These are phyloP conservation scores for Histomonas meleagridis DNA, from an alignment of 208 protist species.

Conservation along the genomic window DNA sequence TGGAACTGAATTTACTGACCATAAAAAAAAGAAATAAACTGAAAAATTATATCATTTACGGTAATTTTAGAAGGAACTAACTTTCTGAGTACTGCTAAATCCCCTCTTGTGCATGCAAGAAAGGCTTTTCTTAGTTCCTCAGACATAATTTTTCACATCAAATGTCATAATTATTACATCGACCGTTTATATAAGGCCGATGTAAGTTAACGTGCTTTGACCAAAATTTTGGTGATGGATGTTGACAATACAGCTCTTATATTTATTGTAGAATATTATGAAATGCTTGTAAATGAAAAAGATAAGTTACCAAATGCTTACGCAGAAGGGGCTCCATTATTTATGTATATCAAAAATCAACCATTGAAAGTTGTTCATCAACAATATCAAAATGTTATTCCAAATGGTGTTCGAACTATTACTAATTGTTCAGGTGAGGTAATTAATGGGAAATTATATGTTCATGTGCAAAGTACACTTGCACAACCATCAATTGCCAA, in stretches of 20 bases:
- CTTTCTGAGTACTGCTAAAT: conserved; percentile 2
- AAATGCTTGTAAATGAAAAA: not conserved
- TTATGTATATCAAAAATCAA: not conserved
- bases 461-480: not conserved
- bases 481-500: not conserved
- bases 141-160: too few relatives aligned
- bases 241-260: not conserved
- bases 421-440: not conserved
- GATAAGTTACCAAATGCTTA: not conserved
- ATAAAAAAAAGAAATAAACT: not conserved
- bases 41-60: conserved; percentile 10
- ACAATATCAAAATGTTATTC: not conserved
- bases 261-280: conserved; percentile 29
- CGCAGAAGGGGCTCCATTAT: not conserved
- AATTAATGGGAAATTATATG: not conserved
- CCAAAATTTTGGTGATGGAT: not conserved
- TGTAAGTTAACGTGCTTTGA: too few relatives aligned
- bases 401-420: not conserved
- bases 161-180: too few relatives aligned
- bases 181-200: too few relatives aligned
- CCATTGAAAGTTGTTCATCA: not conserved
- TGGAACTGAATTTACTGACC: not conserved
- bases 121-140: not conserved
- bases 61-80: not conserved
- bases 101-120: not conserved